These are phyloP conservation scores for Rhodotorula sp. DNA, from an alignment of 1,284 basidiomycete species.

Conservation along the genomic window DNA sequence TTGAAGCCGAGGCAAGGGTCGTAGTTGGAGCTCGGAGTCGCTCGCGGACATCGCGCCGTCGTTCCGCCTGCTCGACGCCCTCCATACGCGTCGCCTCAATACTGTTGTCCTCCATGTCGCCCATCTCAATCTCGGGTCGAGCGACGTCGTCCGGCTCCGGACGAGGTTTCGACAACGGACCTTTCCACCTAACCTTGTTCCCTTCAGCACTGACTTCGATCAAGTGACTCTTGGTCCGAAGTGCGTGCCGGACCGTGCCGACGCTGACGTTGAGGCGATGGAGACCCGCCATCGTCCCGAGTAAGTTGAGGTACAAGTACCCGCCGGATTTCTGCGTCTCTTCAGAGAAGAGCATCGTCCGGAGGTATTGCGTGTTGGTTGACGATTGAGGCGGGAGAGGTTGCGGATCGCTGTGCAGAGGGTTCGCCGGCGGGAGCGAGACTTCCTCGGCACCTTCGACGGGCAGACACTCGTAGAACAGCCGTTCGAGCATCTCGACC, in stretches of 20 bases:
- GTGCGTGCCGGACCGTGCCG: conserved; percentile 18
- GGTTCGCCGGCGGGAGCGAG: conserved; percentile 5
- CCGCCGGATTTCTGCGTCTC: conserved; percentile 16
- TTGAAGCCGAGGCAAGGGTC: background rate
- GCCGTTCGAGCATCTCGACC: conserved; percentile 31
- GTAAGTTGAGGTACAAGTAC: conserved; percentile 36
- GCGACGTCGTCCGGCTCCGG: background rate
- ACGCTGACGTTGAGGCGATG: conserved; percentile 31
- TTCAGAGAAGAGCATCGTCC: conserved; percentile 23
- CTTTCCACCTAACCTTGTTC: conserved; percentile 27
- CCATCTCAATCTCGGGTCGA: background rate
- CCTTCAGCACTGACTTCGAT: conserved; percentile 29
- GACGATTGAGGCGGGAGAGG: conserved; percentile 28
- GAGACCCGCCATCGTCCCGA: conserved; percentile 29
- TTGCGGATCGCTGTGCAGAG: conserved; percentile 21
- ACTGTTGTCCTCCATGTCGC: conserved; percentile 16
- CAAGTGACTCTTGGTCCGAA: conserved; percentile 18
- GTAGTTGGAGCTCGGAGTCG: background rate
- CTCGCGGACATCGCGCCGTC: background rate
- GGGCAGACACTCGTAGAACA: conserved; percentile 33
- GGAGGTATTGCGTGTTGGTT: conserved; percentile 35
- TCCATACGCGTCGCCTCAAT: conserved; percentile 8
- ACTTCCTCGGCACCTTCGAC: background rate
- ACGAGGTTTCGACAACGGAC: conserved; percentile 11
- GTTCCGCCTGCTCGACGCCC: conserved; percentile 1